Evolutionary conservation across 192 early-diverging fungal genomes (phyloP).

Genomic region (Mortierella alpina): DNA sequence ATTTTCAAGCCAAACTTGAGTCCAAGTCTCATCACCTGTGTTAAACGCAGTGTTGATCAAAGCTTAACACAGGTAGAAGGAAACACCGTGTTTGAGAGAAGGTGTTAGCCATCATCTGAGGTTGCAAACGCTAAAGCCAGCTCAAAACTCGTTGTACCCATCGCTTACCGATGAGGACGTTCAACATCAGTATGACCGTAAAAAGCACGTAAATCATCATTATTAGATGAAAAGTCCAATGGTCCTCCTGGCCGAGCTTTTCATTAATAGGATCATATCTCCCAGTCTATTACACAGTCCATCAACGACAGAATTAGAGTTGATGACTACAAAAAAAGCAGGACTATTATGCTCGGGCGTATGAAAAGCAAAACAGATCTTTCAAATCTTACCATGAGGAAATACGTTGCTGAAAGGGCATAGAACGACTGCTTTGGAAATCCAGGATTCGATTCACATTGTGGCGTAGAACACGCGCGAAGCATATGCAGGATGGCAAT

Average conservation of each 20-base stretch:
- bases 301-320: background rate
- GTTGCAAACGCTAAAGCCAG: background rate
- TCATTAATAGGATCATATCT: conserved; percentile 9
- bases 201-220: conserved; percentile 21
- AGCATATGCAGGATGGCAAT: conserved; percentile 19
- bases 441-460: background rate
- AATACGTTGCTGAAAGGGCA: conserved; percentile 16
- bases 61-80: conserved; percentile 3
- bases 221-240: conserved; percentile 13
- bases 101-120: background rate
- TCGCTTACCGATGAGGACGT: conserved; percentile 25
- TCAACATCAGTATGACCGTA: conserved; percentile 24
- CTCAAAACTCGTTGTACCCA: too few species aligned
- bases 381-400: conserved; percentile 33
- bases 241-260: background rate
- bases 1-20: conserved; percentile 24
- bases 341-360: background rate
- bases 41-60: conserved; percentile 30
- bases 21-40: conserved; percentile 20
- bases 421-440: background rate
- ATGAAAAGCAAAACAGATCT: background rate
- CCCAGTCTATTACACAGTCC: conserved; percentile 1
- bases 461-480: background rate
- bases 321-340: background rate
- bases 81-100: background rate